Percentiles rank a stretch among this genome's conserved stretches.
These are phyloP conservation scores for Forsythia viridissima DNA, from an alignment of 257 asterid genomes.

Conservation along the genomic window DNA sequence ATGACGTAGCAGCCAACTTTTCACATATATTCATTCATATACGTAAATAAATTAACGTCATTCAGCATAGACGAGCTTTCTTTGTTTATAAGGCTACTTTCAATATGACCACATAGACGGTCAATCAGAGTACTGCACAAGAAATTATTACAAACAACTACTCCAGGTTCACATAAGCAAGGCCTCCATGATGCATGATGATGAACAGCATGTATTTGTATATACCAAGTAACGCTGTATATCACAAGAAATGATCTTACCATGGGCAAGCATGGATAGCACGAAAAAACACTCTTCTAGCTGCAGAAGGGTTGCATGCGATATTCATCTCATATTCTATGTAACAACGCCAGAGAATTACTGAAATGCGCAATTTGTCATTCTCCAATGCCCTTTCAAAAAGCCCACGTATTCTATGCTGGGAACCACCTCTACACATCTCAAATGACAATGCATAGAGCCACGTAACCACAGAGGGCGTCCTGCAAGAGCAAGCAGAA, in stretches of 20 bases:
- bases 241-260: conserved; percentile 40
- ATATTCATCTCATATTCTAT: conserved; percentile 66
- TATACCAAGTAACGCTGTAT: not conserved
- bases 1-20: not conserved
- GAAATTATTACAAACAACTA: conserved; percentile 7
- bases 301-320: conserved; percentile 58
- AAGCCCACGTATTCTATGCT: conserved; percentile 76
- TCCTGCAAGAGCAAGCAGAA: conserved; percentile 51
- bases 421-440: conserved; percentile 60
- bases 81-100: not conserved
- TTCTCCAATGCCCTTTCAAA: conserved; percentile 84
- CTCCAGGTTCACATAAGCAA: not conserved
- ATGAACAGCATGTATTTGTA: not conserved
- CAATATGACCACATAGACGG: not conserved
- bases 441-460: conserved; percentile 77
- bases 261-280: conserved; percentile 98
- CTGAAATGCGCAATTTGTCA: conserved; percentile 63
- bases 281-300: conserved; percentile 86
- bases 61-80: not conserved
- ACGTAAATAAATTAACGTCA: not conserved
- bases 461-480: conserved; percentile 70
- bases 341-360: conserved; percentile 83
- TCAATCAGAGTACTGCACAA: not conserved
- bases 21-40: not conserved
- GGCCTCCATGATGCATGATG: not conserved